phyloP scores from a whole-genome alignment of 2,329 filamentous ascomycete genomes.

The Coniochaeta pulveracea region DNA sequence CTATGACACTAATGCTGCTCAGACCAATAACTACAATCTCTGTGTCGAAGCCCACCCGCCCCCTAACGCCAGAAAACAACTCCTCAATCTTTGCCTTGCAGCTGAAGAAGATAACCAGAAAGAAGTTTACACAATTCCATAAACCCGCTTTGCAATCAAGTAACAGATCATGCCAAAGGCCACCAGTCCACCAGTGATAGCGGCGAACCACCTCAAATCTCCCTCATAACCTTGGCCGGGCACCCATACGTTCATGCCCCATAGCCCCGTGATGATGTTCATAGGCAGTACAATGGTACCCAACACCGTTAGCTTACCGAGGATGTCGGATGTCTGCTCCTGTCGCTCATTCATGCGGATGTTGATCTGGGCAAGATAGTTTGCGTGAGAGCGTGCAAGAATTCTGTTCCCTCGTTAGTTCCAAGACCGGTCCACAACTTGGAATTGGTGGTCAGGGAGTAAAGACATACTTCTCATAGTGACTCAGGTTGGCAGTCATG shows the following conservation, averaged over 20 bases:
- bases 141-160: slow-evolving; percentile 71
- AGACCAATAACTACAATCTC: no score
- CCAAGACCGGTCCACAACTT: not conserved
- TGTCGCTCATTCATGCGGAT: slow-evolving; percentile 97
- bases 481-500: slow-evolving; percentile 91
- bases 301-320: slow-evolving; percentile 88
- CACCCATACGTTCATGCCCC: slow-evolving; percentile 98
- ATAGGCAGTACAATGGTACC: slow-evolving; percentile 96
- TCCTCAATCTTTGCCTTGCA: slow-evolving; percentile 10
- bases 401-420: slow-evolving; percentile 43
- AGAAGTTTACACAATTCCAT: slow-evolving; percentile 56
- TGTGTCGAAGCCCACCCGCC: no score
- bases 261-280: slow-evolving; percentile 97
- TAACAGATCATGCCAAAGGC: slow-evolving; percentile 74
- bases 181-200: slow-evolving; percentile 62
- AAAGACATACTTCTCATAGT: slow-evolving; percentile 80
- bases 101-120: not conserved
- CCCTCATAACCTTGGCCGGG: slow-evolving; percentile 78
- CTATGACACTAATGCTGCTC: no score
- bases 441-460: not conserved
- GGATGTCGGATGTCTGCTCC: slow-evolving; percentile 88
- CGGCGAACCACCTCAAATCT: slow-evolving; percentile 65
- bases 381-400: slow-evolving; percentile 80
- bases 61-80: no score
- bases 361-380: slow-evolving; percentile 98